phyloP scores from a whole-genome alignment of 2,329 filamentous ascomycete species.

The Exutisphaerella laricina region DNA sequence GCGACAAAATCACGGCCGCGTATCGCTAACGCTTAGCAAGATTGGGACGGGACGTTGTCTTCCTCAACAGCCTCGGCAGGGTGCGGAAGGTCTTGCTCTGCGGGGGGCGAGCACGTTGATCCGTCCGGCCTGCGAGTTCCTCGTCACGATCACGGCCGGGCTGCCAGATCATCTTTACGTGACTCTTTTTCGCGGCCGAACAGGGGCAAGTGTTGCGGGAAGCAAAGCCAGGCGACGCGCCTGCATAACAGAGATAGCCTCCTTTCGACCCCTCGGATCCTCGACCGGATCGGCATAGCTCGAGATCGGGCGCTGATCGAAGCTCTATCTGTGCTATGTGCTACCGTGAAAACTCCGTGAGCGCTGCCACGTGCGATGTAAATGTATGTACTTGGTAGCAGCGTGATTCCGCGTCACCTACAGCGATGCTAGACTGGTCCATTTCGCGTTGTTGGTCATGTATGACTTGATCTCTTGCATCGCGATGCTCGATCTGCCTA shows the following conservation, averaged over 20 bases:
- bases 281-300: slow-evolving; percentile 27
- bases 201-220: slow-evolving; percentile 7
- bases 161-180: slow-evolving; percentile 16
- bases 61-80: background rate
- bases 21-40: slow-evolving; percentile 8
- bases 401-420: too few relatives aligned
- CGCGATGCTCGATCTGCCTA: slow-evolving; percentile 5
- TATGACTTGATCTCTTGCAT: slow-evolving; percentile 15
- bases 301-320: slow-evolving; percentile 11
- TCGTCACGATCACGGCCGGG: slow-evolving; percentile 12
- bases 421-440: slow-evolving; percentile 6
- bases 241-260: slow-evolving; percentile 19
- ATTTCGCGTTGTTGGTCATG: slow-evolving; percentile 2
- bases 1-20: slow-evolving; percentile 1
- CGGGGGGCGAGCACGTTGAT: background rate
- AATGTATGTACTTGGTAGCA: too few relatives aligned
- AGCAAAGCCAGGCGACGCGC: slow-evolving; percentile 9
- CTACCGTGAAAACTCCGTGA: slow-evolving; percentile 7
- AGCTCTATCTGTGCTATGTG: too few relatives aligned
- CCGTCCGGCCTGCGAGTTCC: slow-evolving; percentile 18
- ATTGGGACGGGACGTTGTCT: background rate
- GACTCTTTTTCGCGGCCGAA: slow-evolving; percentile 5
- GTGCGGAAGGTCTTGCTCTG: background rate
- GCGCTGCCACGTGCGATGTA: slow-evolving; percentile 20
- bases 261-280: slow-evolving; percentile 19